A percentile compares a stretch with the other conserved stretches of the same genome.
Evolutionary conservation across 768 basidiomycete species (phyloP).

Genomic region (Lyophyllum semitale): DNA sequence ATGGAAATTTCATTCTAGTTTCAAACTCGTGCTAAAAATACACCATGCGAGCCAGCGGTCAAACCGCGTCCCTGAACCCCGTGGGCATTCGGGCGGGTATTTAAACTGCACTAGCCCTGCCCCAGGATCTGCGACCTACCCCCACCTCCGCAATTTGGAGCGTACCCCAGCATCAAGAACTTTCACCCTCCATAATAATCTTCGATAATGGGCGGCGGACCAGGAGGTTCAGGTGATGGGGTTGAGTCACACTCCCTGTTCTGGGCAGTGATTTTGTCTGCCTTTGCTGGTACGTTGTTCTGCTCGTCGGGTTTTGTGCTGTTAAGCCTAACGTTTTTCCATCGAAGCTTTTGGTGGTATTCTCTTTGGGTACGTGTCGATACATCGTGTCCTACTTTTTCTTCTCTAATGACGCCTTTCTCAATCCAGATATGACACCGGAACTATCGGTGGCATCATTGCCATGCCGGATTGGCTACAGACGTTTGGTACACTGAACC

Average conservation of each 20-base stretch:
- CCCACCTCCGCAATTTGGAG: conserved; percentile 4
- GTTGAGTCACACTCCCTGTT: conserved; percentile 27
- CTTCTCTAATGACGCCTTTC: conserved; percentile 7
- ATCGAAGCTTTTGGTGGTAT: conserved; percentile 46
- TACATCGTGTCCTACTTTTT: too few relatives aligned
- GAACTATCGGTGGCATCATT: conserved; percentile 78
- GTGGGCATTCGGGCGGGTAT: too few relatives aligned
- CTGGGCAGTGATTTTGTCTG: conserved; percentile 39
- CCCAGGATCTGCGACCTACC: conserved; percentile 1
- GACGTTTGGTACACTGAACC: conserved; percentile 43
- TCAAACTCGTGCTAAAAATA: conserved; percentile 10
- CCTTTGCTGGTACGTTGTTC: conserved; percentile 36
- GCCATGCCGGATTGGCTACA: conserved; percentile 60
- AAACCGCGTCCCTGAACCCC: not conserved
- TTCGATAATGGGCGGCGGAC: conserved; percentile 28
- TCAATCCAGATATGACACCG: conserved; percentile 73
- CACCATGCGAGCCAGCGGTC: too few relatives aligned
- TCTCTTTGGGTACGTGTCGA: conserved; percentile 36
- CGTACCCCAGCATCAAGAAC: not conserved
- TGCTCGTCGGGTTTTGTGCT: not conserved
- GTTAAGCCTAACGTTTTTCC: not conserved
- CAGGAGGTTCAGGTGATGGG: conserved; percentile 33
- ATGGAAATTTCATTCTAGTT: not conserved
- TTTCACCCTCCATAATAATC: conserved; percentile 1
- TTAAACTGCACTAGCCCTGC: not conserved